These are phyloP conservation scores for Usnea hakonensis DNA, from an alignment of 495 filamentous ascomycete genomes.

Conservation along the genomic window DNA sequence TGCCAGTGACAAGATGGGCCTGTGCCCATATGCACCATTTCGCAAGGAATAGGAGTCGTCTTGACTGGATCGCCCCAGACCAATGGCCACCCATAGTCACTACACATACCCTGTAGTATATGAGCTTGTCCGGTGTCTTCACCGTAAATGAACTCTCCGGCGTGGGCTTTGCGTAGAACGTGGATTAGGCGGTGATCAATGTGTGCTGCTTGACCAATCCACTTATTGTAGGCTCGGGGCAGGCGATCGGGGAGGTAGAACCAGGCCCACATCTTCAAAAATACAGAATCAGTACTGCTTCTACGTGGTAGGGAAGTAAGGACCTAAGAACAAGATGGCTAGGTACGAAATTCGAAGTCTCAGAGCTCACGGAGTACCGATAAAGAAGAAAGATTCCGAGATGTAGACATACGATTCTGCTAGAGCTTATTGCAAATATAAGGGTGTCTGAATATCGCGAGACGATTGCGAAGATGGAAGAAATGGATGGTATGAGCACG, in stretches of 20 bases:
- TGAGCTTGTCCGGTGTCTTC: constrained; percentile 66
- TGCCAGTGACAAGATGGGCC: constrained; percentile 74
- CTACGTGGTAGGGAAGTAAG: neutral
- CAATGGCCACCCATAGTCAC: constrained; percentile 59
- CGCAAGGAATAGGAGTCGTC: constrained; percentile 73
- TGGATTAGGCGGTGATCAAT: constrained; percentile 73
- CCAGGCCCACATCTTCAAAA: constrained; percentile 69
- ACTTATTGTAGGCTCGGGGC: constrained; percentile 71
- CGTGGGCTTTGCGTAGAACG: constrained; percentile 59
- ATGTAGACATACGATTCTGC: constrained; percentile 43
- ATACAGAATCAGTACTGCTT: neutral
- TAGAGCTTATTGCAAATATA: constrained; percentile 67
- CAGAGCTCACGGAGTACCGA: neutral
- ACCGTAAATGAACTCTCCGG: constrained; percentile 63
- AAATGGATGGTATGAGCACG: constrained; percentile 18
- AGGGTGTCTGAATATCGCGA: constrained; percentile 55
- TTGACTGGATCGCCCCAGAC: constrained; percentile 70
- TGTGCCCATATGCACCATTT: constrained; percentile 78
- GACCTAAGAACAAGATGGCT: neutral
- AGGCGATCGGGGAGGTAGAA: constrained; percentile 65
- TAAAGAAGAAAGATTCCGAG: neutral
- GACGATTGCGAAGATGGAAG: constrained; percentile 31
- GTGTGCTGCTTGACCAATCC: constrained; percentile 72
- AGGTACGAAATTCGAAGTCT: neutral
- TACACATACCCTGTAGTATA: constrained; percentile 67